These are phyloP conservation scores for Apiotrichum laibachii DNA, from an alignment of 1,284 basidiomycete genomes.

Conservation along the genomic window DNA sequence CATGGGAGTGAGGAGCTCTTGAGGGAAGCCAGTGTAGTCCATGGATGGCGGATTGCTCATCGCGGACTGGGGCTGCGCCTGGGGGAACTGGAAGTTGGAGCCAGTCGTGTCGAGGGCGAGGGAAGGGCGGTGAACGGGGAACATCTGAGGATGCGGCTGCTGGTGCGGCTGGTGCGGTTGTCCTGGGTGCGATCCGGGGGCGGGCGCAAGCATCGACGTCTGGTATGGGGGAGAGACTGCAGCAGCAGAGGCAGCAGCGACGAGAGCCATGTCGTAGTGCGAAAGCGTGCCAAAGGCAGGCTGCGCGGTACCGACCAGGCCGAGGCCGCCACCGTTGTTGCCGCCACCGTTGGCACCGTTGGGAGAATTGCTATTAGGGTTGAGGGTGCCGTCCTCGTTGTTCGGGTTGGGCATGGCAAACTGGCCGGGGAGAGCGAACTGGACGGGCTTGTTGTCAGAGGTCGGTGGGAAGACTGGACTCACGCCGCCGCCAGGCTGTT, in stretches of 20 bases:
- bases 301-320: constrained; percentile 11
- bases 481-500: constrained; percentile 15
- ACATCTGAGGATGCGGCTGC: background rate
- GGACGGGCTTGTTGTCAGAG: constrained; percentile 11
- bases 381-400: constrained; percentile 5
- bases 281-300: constrained; percentile 6
- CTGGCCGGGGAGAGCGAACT: constrained; percentile 10
- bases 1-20: constrained; percentile 16
- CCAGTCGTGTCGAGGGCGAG: constrained; percentile 29
- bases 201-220: too few relatives aligned
- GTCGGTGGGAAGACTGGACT: background rate
- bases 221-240: background rate
- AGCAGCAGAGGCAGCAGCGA: background rate
- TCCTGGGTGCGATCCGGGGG: background rate
- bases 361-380: background rate
- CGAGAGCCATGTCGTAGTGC: constrained; percentile 4
- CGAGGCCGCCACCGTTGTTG: constrained; percentile 5
- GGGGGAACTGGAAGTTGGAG: constrained; percentile 17
- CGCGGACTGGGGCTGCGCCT: constrained; percentile 22
- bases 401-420: constrained; percentile 7
- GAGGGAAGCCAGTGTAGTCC: constrained; percentile 6
- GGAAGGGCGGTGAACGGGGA: constrained; percentile 17
- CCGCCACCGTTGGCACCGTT: background rate
- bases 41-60: constrained; percentile 22
- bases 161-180: background rate